Percentiles rank a stretch among this genome's conserved stretches.
phyloP scores from a whole-genome alignment of 164 flowering plant genomes.

The Macadamia integrifolia region DNA sequence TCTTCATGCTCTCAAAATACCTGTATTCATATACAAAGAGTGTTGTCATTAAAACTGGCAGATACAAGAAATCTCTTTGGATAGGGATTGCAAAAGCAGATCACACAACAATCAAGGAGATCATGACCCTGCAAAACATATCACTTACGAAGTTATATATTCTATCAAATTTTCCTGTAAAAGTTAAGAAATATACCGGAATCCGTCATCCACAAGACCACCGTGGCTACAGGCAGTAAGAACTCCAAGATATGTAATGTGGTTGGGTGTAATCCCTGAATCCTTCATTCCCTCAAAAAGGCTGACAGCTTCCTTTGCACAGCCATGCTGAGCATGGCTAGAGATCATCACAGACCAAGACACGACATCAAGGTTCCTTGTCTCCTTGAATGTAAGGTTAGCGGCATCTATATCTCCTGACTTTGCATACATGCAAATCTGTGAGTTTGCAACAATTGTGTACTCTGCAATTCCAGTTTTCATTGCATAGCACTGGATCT shows the following conservation, averaged over 20 bases:
- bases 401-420: constrained; percentile 51
- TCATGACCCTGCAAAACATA: not conserved
- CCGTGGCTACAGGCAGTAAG: constrained; percentile 66
- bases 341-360: constrained; percentile 57
- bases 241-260: constrained; percentile 44
- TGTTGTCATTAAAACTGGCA: not conserved
- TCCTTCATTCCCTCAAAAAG: constrained; percentile 42
- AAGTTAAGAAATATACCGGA: constrained; percentile 19
- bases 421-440: constrained; percentile 57
- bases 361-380: constrained; percentile 29
- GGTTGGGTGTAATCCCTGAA: constrained; percentile 39
- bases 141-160: not conserved
- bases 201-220: constrained; percentile 61
- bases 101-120: not conserved
- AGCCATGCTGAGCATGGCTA: constrained; percentile 57
- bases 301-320: constrained; percentile 37
- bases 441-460: constrained; percentile 36
- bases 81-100: not conserved
- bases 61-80: not conserved
- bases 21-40: constrained; percentile 13
- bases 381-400: constrained; percentile 33
- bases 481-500: constrained; percentile 43
- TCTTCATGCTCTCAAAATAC: constrained; percentile 43
- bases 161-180: too few species aligned
- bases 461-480: constrained; percentile 34